Conservation (phyloP, 257 asterid genomes). For the Solanum pimpinellifolium region DNA sequence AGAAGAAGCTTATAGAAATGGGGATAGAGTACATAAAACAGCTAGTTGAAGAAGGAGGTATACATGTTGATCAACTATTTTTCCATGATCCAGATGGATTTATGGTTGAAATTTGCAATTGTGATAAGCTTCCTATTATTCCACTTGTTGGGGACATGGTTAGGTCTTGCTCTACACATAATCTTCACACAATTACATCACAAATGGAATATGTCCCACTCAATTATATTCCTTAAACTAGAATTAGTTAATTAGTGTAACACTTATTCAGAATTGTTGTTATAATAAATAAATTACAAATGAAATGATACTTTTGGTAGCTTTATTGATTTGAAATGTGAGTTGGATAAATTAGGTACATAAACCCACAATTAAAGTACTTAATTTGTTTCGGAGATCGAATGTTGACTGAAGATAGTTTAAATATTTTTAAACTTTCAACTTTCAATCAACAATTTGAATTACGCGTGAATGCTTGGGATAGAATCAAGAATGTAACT, state of each 20-base stretch:
- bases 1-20: slow-evolving; percentile 66
- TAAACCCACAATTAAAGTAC: not conserved
- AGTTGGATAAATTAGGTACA: not conserved
- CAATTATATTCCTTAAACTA: not conserved
- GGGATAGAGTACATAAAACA: slow-evolving; percentile 51
- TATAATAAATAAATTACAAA: too few species aligned
- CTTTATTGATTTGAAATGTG: not conserved
- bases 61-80: slow-evolving; percentile 75
- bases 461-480: not conserved
- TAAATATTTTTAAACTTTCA: too few species aligned
- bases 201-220: slow-evolving; percentile 30
- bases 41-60: slow-evolving; percentile 80
- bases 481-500: too few species aligned
- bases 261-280: not conserved
- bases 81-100: slow-evolving; percentile 93
- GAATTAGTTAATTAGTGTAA: too few species aligned
- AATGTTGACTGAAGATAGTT: too few species aligned
- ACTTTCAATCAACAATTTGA: not conserved
- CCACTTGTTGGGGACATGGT: slow-evolving; percentile 60
- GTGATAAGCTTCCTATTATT: slow-evolving; percentile 69
- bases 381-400: too few species aligned
- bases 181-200: slow-evolving; percentile 25
- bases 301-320: not conserved
- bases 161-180: slow-evolving; percentile 56
- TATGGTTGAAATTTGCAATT: slow-evolving; percentile 94